A percentile compares a stretch with the other conserved stretches of the same genome.
phyloP scores from a whole-genome alignment of 2,329 filamentous ascomycete genomes.

The Arthrobotrys iridis region DNA sequence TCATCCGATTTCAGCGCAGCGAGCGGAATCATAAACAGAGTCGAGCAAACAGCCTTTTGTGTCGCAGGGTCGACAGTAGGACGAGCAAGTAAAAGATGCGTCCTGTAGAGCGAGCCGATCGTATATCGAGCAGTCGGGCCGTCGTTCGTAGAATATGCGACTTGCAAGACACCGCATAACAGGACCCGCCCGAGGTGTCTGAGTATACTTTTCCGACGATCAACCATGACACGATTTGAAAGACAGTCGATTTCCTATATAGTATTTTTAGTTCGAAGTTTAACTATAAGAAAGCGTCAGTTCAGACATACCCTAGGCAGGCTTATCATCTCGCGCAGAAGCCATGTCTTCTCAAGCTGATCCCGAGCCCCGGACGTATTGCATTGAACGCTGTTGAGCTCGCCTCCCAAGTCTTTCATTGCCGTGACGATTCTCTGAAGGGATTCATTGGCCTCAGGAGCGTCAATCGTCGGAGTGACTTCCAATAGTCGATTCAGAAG shows the following conservation, averaged over 20 bases:
- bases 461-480: conserved; percentile 44
- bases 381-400: conserved; percentile 46
- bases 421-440: conserved; percentile 49
- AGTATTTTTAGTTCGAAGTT: neutral
- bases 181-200: conserved; percentile 37
- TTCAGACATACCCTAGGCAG: conserved; percentile 32
- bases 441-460: conserved; percentile 44
- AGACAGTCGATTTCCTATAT: conserved; percentile 39
- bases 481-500: conserved; percentile 45
- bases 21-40: conserved; percentile 51
- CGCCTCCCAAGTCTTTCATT: conserved; percentile 37
- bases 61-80: conserved; percentile 51
- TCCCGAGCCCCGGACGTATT: conserved; percentile 42
- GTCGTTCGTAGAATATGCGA: conserved; percentile 40
- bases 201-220: conserved; percentile 40
- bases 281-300: neutral
- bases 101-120: conserved; percentile 42
- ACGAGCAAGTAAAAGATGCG: conserved; percentile 42
- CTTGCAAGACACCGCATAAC: conserved; percentile 46
- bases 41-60: conserved; percentile 48
- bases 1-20: conserved; percentile 46
- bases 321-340: conserved; percentile 47
- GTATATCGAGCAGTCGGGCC: conserved; percentile 44
- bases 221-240: conserved; percentile 34
- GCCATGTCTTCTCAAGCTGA: conserved; percentile 49